phyloP scores from a whole-genome alignment of 2,329 filamentous ascomycete genomes.

The Aspergillus neotritici region DNA sequence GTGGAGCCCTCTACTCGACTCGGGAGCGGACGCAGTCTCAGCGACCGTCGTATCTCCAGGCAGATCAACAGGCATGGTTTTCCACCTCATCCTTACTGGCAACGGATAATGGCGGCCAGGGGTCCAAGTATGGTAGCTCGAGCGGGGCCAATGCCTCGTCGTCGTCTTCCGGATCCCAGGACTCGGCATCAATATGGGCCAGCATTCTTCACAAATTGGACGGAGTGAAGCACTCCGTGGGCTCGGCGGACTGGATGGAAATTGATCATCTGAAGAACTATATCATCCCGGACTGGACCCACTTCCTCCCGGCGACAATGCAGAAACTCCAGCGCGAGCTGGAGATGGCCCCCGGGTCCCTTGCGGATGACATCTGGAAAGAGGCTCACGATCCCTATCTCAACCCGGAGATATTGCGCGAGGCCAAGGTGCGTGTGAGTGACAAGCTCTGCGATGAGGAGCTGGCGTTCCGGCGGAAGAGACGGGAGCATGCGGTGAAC shows the following conservation, averaged over 20 bases:
- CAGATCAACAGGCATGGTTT: constrained; percentile 20
- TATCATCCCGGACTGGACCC: constrained; percentile 79
- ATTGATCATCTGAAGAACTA: constrained; percentile 58
- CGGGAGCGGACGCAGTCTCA: constrained; percentile 22
- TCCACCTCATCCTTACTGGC: constrained; percentile 16
- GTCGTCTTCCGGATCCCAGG: constrained; percentile 14
- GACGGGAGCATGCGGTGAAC: constrained; percentile 62
- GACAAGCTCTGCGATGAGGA: constrained; percentile 78
- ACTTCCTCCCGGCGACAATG: constrained; percentile 66
- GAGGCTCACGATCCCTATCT: constrained; percentile 78
- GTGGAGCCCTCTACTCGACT: constrained; percentile 22
- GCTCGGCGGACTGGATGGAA: constrained; percentile 38
- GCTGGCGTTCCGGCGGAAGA: constrained; percentile 62
- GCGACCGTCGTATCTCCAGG: constrained; percentile 14
- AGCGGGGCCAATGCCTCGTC: too few species aligned
- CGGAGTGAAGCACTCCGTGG: constrained; percentile 36
- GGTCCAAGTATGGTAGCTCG: not conserved
- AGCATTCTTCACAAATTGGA: constrained; percentile 48
- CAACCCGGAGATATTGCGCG: constrained; percentile 81
- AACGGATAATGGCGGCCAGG: constrained; percentile 11
- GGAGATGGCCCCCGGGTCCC: constrained; percentile 77
- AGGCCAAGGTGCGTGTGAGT: constrained; percentile 77
- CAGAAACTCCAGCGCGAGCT: constrained; percentile 82
- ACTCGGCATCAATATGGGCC: constrained; percentile 39
- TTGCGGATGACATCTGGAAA: constrained; percentile 89